Conservation (phyloP, 225 moss, liverwort and hornwort genomes). For the Polytrichum commune region DNA sequence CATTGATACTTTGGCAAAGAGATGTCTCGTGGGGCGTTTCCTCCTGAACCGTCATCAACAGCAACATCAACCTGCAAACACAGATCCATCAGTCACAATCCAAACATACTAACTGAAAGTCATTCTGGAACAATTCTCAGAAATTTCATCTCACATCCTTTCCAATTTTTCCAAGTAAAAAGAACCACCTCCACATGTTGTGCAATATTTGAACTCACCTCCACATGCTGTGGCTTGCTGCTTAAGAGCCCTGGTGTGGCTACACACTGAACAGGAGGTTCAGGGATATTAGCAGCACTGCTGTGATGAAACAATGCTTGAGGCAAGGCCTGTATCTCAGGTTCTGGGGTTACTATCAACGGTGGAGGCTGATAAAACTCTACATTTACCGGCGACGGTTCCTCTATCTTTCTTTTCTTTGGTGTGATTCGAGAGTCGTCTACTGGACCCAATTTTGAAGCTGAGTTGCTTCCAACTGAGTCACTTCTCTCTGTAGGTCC, state of each 20-base stretch:
- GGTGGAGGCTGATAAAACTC: conserved; percentile 1
- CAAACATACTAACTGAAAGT: not conserved
- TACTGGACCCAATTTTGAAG: no score
- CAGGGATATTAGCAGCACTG: conserved; percentile 9
- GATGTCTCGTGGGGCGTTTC: conserved; percentile 34
- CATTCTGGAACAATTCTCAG: not conserved
- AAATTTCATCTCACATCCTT: not conserved
- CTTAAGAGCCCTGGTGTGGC: no score
- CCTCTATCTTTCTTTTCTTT: conserved; percentile 36
- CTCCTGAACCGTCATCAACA: conserved; percentile 28
- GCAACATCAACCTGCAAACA: conserved; percentile 42
- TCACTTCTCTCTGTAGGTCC: conserved; percentile 1
- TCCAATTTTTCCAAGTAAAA: not conserved
- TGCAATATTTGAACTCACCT: conserved; percentile 17
- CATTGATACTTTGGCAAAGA: conserved; percentile 32
- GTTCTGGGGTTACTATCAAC: conserved; percentile 5
- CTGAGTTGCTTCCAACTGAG: conserved; percentile 7
- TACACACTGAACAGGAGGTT: conserved; percentile 1
- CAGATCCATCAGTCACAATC: conserved; percentile 3
- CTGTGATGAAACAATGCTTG: conserved; percentile 7
- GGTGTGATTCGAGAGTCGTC: conserved; percentile 5
- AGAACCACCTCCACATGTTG: no score
- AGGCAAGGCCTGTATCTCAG: not conserved
- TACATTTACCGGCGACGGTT: conserved; percentile 11
- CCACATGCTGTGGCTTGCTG: conserved; percentile 19